Evolutionary conservation across 495 filamentous ascomycete species (phyloP).

Genomic region (Mytilinidion resinicola): DNA sequence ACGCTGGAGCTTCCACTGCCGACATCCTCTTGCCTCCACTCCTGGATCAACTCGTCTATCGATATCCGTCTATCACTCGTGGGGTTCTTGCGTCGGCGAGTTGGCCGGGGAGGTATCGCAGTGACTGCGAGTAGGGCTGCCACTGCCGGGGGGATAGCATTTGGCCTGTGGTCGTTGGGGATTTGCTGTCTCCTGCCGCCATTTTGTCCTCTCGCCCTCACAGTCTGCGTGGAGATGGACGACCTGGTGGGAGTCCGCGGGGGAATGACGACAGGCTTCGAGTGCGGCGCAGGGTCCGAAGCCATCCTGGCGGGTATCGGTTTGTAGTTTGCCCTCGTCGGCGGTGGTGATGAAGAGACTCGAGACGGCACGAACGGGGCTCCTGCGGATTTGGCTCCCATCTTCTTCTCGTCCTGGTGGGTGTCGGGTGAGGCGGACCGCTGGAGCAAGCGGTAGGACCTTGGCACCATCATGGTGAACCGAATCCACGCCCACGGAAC

Average conservation of each 20-base stretch:
- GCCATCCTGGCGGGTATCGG: not conserved
- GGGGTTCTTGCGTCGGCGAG: slow-evolving; percentile 16
- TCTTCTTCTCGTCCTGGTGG: slow-evolving; percentile 23
- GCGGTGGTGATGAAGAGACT: not conserved
- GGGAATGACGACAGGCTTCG: slow-evolving; percentile 28
- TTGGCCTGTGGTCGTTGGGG: slow-evolving; percentile 27
- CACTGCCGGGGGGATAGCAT: slow-evolving; percentile 38
- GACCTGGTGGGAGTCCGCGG: slow-evolving; percentile 15
- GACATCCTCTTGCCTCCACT: slow-evolving; percentile 35
- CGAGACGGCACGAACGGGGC: not conserved
- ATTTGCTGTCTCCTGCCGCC: slow-evolving; percentile 13
- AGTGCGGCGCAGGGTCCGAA: slow-evolving; percentile 11
- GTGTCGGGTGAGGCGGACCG: slow-evolving; percentile 5
- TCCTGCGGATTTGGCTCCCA: slow-evolving; percentile 13
- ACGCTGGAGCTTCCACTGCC: slow-evolving; percentile 13
- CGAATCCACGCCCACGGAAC: not conserved
- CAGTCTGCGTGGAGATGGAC: slow-evolving; percentile 20
- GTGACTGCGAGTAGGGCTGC: slow-evolving; percentile 42
- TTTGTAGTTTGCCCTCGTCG: slow-evolving; percentile 4
- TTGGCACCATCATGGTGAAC: slow-evolving; percentile 28
- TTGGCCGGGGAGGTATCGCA: slow-evolving; percentile 34
- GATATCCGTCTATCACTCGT: slow-evolving; percentile 27
- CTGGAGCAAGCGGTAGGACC: slow-evolving; percentile 21
- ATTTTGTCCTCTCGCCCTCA: slow-evolving; percentile 25
- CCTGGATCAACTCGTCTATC: slow-evolving; percentile 39